phyloP scores from a whole-genome alignment of 495 filamentous ascomycete genomes.

The Annulohypoxylon stygium region DNA sequence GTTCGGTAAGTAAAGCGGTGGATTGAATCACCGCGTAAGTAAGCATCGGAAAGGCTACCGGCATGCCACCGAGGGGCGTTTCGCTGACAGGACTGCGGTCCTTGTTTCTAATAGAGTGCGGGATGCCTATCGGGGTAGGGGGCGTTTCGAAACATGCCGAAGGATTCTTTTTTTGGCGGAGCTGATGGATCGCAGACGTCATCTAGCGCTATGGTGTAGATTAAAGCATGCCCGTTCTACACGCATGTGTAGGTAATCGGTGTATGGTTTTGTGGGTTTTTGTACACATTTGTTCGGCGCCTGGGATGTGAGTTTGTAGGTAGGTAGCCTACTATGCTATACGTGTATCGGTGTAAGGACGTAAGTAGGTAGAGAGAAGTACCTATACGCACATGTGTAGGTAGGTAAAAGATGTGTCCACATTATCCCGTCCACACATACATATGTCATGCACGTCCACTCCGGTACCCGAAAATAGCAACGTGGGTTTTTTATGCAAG shows the following conservation, averaged over 20 bases:
- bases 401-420: neutral
- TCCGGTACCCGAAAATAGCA: conserved; percentile 39
- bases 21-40: neutral
- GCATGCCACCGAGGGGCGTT: neutral
- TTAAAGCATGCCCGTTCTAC: too few species aligned
- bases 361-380: neutral
- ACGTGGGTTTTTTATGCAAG: neutral
- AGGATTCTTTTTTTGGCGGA: conserved; percentile 8
- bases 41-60: neutral
- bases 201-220: neutral
- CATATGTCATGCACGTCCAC: conserved; percentile 40
- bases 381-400: too few species aligned
- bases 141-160: conserved; percentile 10
- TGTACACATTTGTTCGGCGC: neutral
- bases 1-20: neutral
- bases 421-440: neutral
- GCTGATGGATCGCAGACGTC: conserved; percentile 6
- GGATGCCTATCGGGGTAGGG: neutral
- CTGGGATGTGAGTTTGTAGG: neutral
- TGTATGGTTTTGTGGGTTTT: neutral
- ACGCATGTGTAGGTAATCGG: too few species aligned
- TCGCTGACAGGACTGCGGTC: neutral
- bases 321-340: neutral
- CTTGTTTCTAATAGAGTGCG: conserved; percentile 6
- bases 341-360: neutral